phyloP scores from a whole-genome alignment of 768 basidiomycete genomes.

The Termitomyces sp. region DNA sequence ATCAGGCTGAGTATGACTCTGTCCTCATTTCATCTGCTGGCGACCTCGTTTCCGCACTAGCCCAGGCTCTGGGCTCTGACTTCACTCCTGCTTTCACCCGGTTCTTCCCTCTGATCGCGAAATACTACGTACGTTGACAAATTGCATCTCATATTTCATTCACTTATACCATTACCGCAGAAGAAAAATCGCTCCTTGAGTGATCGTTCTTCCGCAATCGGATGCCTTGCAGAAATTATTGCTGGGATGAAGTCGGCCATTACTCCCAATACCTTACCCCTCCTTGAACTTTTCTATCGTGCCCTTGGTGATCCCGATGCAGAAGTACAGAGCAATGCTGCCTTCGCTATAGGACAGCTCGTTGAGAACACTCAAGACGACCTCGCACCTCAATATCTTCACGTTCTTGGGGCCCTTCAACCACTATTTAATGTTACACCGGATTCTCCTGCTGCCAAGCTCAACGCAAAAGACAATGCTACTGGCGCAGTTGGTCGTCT shows the following conservation, averaged over 20 bases:
- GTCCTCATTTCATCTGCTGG: slow-evolving; percentile 92
- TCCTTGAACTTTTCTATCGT: slow-evolving; percentile 81
- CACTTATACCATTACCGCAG: slow-evolving; percentile 33
- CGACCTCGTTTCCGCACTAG: slow-evolving; percentile 89
- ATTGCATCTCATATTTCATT: not conserved
- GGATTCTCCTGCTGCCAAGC: slow-evolving; percentile 56
- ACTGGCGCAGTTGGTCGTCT: slow-evolving; percentile 88
- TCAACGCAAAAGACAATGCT: slow-evolving; percentile 97
- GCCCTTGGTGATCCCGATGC: slow-evolving; percentile 80
- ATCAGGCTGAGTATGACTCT: slow-evolving; percentile 94
- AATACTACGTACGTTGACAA: slow-evolving; percentile 75
- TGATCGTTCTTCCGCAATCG: slow-evolving; percentile 91
- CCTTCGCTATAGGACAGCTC: slow-evolving; percentile 90
- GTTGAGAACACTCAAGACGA: slow-evolving; percentile 84
- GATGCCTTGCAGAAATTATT: slow-evolving; percentile 93
- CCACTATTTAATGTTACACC: slow-evolving; percentile 72
- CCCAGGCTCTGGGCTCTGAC: slow-evolving; percentile 78
- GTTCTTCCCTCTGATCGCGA: slow-evolving; percentile 89
- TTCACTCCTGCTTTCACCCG: slow-evolving; percentile 77
- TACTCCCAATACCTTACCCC: slow-evolving; percentile 76
- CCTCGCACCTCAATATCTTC: slow-evolving; percentile 75
- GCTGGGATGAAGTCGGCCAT: slow-evolving; percentile 85
- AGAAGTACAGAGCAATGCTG: slow-evolving; percentile 96
- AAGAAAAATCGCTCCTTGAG: slow-evolving; percentile 83
- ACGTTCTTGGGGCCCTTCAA: slow-evolving; percentile 73